Conservation (phyloP, 192 early-diverging fungal species). For the Kickxella alabastrina region DNA sequence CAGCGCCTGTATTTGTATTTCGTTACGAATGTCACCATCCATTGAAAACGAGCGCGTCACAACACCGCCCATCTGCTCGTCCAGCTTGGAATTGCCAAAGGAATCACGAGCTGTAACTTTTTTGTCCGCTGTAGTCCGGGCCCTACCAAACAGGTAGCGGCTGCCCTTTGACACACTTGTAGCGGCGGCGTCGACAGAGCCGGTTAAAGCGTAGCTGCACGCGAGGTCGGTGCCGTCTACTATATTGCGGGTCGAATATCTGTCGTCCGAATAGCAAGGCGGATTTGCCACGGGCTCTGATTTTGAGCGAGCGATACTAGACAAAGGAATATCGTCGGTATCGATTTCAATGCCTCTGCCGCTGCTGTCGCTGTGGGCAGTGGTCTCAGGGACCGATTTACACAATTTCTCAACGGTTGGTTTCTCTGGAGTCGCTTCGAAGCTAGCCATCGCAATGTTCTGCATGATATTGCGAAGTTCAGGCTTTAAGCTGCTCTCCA, state of each 20-base stretch:
- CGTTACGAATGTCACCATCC: constrained; percentile 5
- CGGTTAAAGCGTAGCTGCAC: constrained; percentile 8
- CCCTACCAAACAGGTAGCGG: constrained; percentile 14
- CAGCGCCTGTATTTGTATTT: neutral
- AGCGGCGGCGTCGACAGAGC: neutral
- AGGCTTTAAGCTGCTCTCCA: constrained; percentile 7
- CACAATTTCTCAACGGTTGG: constrained; percentile 23
- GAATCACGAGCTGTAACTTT: neutral
- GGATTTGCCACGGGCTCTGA: constrained; percentile 26
- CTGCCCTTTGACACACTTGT: neutral
- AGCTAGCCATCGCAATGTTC: constrained; percentile 32
- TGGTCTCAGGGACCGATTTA: constrained; percentile 15
- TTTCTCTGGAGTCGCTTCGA: constrained; percentile 20
- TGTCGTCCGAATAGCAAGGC: constrained; percentile 9
- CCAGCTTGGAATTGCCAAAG: neutral
- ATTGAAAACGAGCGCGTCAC: constrained; percentile 21
- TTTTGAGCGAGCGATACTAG: constrained; percentile 30
- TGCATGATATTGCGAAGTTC: constrained; percentile 28
- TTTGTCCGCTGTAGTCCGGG: neutral
- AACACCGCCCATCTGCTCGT: neutral
- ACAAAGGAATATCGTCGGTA: constrained; percentile 39
- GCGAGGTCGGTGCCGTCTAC: neutral
- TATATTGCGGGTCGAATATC: neutral
- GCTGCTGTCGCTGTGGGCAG: neutral
- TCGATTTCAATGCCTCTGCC: constrained; percentile 26